phyloP scores from a whole-genome alignment of 31 red algal genomes.

The Porphyra umbilicalis region DNA sequence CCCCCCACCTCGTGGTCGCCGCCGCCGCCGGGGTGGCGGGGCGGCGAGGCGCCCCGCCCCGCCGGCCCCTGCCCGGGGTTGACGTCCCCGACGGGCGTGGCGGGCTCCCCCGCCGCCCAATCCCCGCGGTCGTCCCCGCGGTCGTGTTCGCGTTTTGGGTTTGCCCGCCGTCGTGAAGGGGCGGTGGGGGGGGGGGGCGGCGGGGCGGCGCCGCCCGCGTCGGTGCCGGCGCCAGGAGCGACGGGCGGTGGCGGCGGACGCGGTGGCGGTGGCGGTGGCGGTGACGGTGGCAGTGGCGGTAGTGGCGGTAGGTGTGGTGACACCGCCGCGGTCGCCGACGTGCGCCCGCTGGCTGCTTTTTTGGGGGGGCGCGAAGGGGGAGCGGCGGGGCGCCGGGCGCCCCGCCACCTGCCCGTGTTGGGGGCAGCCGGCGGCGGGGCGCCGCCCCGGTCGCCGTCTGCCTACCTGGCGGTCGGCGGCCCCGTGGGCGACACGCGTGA shows the following conservation, averaged over 20 bases:
- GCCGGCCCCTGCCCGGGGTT: background rate
- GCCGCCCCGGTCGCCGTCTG: background rate
- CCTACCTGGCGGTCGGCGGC: background rate
- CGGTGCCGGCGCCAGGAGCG: background rate
- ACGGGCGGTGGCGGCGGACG: background rate
- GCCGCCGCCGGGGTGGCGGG: background rate
- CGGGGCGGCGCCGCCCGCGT: background rate
- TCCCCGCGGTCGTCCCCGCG: background rate
- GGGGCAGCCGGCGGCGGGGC: background rate
- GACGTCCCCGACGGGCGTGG: background rate
- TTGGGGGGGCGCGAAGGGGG: background rate
- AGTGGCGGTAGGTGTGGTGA: too few species aligned
- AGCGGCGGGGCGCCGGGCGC: background rate
- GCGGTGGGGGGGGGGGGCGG: background rate
- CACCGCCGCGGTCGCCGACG: too few species aligned
- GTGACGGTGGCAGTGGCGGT: background rate
- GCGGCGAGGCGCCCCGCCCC: too few species aligned
- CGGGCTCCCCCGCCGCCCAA: background rate
- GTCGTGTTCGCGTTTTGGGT: conserved; percentile 1
- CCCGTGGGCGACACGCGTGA: background rate
- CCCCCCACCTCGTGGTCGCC: background rate
- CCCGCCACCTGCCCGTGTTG: background rate
- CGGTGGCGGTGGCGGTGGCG: background rate
- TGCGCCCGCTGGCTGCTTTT: background rate
- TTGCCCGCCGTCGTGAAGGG: conserved; percentile 1